Base-by-base conservation (phyloP, 306 rosid genomes). In the Cercis canadensis region DNA sequence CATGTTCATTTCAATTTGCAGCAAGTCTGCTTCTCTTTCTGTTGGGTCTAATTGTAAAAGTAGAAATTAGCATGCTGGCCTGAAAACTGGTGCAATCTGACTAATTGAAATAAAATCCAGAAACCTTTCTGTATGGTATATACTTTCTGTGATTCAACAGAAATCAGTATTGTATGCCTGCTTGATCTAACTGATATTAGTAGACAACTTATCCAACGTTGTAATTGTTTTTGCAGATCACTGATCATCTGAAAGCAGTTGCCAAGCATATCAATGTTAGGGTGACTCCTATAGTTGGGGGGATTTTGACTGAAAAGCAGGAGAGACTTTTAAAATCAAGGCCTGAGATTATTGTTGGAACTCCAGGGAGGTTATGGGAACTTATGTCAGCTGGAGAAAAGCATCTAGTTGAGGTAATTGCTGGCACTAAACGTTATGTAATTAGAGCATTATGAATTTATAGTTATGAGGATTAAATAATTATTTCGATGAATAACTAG, bases 291-390 rank as follows among this genome's bases (percentile, higher is more conserved):
- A 89, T 94, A 63, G 97, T 94, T 81, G 98, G 99, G 57, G 99
- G 97, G 7, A 94, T 91, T 89, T 87, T 92, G 62, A 72, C 88
- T 10, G 92, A 94, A 79, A 94, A 94, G 58, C 99, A 94, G 87
- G 95, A 84, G 65, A 87, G 99, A 74, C 95, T 89, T 73, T 78
- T 94, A 59, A 89, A 77, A 77, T 64, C 67, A 58, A 89, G 84
- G 80, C 97, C 99, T 57, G 96, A 91, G 90, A 80, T 94, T 85
- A 61, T 94, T 81, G 97, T 94, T 14, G 97, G 95, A 39, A 94
- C 97, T 75, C 99, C 99, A 3, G 99, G 99, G 72, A 85, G 99
- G 82, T 85, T 94, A 59, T 91, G 99, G 99, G 96, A 91, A 73
- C 95, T 90, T 74, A 89, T 89, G 91, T 91, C 96, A 43, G 82